Conservation (phyloP, 495 filamentous ascomycete genomes). For the Schizothecium vesticola region DNA sequence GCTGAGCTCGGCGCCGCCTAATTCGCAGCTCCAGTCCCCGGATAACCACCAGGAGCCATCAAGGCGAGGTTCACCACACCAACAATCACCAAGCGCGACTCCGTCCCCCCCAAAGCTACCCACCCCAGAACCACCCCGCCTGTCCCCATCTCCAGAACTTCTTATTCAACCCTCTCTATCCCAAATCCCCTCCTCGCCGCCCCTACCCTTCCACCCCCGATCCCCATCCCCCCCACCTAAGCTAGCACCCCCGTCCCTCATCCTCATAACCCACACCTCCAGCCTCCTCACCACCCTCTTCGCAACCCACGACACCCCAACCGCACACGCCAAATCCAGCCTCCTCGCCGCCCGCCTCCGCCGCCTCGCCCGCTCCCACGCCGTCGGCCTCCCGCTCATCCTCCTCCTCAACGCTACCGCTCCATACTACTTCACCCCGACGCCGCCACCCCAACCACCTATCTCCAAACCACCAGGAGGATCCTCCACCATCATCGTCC, state of each 20-base stretch:
- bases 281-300: constrained; percentile 39
- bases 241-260: constrained; percentile 16
- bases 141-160: neutral
- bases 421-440: constrained; percentile 18
- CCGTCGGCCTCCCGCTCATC: constrained; percentile 26
- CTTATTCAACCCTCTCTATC: neutral
- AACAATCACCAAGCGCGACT: neutral
- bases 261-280: constrained; percentile 40
- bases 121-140: neutral
- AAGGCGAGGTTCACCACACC: neutral
- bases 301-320: constrained; percentile 29
- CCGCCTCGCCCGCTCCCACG: constrained; percentile 21
- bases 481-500: neutral
- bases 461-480: neutral
- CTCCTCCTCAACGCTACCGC: constrained; percentile 42
- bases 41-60: neutral
- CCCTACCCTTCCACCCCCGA: neutral
- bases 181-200: neutral
- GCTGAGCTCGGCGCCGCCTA: neutral
- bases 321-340: constrained; percentile 32
- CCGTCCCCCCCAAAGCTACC: neutral
- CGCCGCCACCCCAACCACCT: neutral
- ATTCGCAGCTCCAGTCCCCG: neutral
- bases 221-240: neutral
- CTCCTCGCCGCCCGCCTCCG: constrained; percentile 32